Percentiles rank a stretch among this genome's conserved stretches.
Evolutionary conservation across 2,329 filamentous ascomycete species (phyloP).

Genomic region (Calonectria hawksworthii): DNA sequence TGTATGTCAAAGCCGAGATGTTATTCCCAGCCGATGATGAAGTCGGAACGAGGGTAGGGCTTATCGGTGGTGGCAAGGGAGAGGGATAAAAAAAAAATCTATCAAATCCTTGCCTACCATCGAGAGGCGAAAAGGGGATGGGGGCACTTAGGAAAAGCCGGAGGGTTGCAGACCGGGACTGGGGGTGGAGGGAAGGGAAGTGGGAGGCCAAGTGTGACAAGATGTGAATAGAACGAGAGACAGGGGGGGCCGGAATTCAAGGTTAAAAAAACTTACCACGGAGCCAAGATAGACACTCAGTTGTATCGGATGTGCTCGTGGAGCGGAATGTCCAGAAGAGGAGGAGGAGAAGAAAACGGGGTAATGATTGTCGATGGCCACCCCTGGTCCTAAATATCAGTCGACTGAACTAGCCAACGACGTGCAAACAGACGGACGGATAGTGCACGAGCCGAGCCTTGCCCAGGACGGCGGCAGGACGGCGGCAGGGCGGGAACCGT

Average conservation of each 20-base stretch:
- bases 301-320: background rate
- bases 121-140: background rate
- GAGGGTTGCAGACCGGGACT: background rate
- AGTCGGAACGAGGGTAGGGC: background rate
- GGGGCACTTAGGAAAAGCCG: background rate
- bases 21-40: background rate
- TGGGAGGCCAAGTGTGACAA: background rate
- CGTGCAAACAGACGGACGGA: constrained; percentile 4
- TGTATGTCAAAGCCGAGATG: background rate
- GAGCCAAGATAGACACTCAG: background rate
- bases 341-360: background rate
- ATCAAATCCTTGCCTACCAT: background rate
- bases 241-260: background rate
- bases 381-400: constrained; percentile 26
- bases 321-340: constrained; percentile 9
- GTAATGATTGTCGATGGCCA: constrained; percentile 15
- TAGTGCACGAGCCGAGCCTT: constrained; percentile 25
- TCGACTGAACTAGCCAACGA: background rate
- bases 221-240: background rate
- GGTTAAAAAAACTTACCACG: constrained; percentile 11
- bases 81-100: constrained; percentile 8
- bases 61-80: constrained; percentile 8
- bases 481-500: constrained; percentile 28
- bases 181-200: background rate
- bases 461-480: constrained; percentile 13